A percentile compares a stretch with the other conserved stretches of the same genome.
These are phyloP conservation scores for Ceratocystis smalleyi DNA, from an alignment of 2,329 filamentous ascomycete genomes.

Conservation along the genomic window DNA sequence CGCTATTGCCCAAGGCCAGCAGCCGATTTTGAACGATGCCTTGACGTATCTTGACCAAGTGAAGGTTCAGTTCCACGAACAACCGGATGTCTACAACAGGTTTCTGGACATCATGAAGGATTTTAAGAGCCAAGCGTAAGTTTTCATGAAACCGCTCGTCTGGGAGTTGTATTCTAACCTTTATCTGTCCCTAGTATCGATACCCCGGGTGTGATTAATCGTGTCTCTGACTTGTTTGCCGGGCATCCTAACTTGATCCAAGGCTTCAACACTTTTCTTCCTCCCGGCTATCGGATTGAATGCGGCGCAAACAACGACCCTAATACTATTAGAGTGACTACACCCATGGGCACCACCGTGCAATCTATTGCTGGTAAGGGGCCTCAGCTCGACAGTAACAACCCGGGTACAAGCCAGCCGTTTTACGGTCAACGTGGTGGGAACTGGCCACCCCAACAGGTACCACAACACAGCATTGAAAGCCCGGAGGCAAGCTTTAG, in stretches of 20 bases:
- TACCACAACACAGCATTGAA: constrained; percentile 36
- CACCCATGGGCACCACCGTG: constrained; percentile 91
- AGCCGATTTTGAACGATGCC: constrained; percentile 44
- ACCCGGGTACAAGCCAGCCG: constrained; percentile 27
- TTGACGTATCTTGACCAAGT: constrained; percentile 96
- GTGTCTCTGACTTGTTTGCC: constrained; percentile 88
- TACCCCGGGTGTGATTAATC: constrained; percentile 90
- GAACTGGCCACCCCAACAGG: constrained; percentile 37
- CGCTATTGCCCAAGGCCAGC: constrained; percentile 29
- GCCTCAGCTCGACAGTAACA: constrained; percentile 30
- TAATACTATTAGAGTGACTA: constrained; percentile 91
- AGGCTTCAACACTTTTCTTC: constrained; percentile 95
- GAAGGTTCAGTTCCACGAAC: constrained; percentile 92
- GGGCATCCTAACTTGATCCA: constrained; percentile 92
- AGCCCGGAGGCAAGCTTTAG: constrained; percentile 49
- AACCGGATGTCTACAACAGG: constrained; percentile 91
- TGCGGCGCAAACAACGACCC: constrained; percentile 88
- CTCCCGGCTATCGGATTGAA: constrained; percentile 90
- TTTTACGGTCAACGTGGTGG: constrained; percentile 34
- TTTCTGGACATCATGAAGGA: constrained; percentile 99
- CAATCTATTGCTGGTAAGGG: constrained; percentile 57
- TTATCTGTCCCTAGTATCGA: constrained; percentile 45
- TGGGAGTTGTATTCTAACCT: not conserved
- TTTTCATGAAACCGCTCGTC: constrained; percentile 19
- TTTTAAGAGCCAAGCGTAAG: constrained; percentile 91